Base-by-base conservation (phyloP, 2,329 filamentous ascomycete species). In the Trichophyton schoenleinii region DNA sequence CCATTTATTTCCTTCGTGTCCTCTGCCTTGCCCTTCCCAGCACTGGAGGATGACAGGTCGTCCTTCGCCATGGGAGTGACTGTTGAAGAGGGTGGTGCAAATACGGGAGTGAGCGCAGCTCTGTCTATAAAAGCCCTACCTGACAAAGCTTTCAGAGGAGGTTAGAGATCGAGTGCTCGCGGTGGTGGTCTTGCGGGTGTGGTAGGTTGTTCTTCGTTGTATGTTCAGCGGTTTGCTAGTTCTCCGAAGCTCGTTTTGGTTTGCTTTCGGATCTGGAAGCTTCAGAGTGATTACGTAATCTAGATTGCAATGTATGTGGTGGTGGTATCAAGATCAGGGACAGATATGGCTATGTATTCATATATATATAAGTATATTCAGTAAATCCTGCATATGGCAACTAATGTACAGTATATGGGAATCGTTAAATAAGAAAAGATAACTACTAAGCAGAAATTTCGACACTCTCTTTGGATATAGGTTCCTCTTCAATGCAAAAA, bases 21-120 rank as follows among this genome's bases (percentile, higher is more conserved):
- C 64, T 86, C 81, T 65, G 87, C 90, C 81, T 97, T 99, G 73
- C 85, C 92, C 82, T 99, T 99, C 78, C 91, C 91, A 83, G 97
- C 97, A 78, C 96, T 90, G 74, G 85, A 83, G 77, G 88, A 89
- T 75, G 88, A 82, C 81, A 87, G 83, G 78, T 95, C 89, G 79
- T 87, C 89, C 81, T 95, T 89, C 79, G 91, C 91, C 94, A 97
- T 96, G 67, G 41, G 28, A 60, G 48, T 48, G 34, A 55, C 22
- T 20, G 20, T 41, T 36, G 28, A 60, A 34, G 20, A n/a, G 15
- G n/a, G 22, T 15, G 41, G 41, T 31, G 41, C 22, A 25, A 59
- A 36, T 18, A 52, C 42, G 15, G 36, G 9, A 25, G n/a, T 36
- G 15, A 18, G 52, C 11, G n/a, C 28, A 34, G 52, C 52, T 36